phyloP scores from a whole-genome alignment of 2,329 filamentous ascomycete genomes.

The Simplicillium sp. region DNA sequence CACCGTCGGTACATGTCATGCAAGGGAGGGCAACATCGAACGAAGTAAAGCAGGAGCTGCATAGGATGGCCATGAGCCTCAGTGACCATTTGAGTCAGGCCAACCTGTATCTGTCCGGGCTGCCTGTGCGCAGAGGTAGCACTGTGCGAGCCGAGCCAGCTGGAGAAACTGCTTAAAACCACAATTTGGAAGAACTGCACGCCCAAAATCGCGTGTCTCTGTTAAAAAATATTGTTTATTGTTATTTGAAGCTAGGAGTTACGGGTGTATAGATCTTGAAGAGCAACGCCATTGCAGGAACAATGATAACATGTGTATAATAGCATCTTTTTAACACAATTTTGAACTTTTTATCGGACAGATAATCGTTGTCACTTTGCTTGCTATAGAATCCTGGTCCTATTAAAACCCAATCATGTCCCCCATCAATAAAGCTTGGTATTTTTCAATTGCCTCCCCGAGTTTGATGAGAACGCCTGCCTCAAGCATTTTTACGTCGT shows the following conservation, averaged over 20 bases:
- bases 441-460: constrained; percentile 73
- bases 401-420: constrained; percentile 40
- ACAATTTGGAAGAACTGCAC: background rate
- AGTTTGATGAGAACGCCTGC: constrained; percentile 70
- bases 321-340: no score
- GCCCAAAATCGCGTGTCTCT: background rate
- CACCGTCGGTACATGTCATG: constrained; percentile 42
- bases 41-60: constrained; percentile 41
- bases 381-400: no score
- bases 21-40: constrained; percentile 41
- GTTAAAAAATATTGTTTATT: background rate
- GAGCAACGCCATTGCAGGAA: no score
- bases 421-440: constrained; percentile 68
- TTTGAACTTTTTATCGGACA: no score
- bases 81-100: constrained; percentile 37
- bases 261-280: no score
- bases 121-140: constrained; percentile 26
- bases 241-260: no score
- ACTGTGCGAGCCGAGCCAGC: constrained; percentile 17
- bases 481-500: constrained; percentile 67
- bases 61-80: constrained; percentile 38
- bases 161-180: constrained; percentile 7
- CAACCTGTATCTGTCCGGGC: constrained; percentile 31
- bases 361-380: no score
- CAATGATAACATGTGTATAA: no score